Base-by-base conservation (phyloP, 345 rosid genomes). In the Camelina hispida region DNA sequence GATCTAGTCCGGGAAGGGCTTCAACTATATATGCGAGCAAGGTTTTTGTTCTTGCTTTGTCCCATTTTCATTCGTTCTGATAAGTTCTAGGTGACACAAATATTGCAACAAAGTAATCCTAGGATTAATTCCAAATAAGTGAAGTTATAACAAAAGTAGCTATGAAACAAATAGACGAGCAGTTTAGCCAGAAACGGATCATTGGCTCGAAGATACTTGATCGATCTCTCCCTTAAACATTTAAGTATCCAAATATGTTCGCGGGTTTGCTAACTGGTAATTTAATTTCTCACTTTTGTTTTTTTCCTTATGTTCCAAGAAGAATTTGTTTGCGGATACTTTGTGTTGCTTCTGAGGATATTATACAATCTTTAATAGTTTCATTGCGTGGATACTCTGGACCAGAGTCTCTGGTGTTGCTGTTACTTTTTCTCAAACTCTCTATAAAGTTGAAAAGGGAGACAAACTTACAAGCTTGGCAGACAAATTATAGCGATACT, bases 1-100 rank as follows among this genome's bases (percentile, higher is more conserved):
- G 20, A 56, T 56, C 61, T 56, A 28, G 18, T 30, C 4, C 1
- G n/a, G 34, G 30, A 54, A 30, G 22, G 40, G 13, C 20, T 56
- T 57, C 42, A 57, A 57, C 42, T 57, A 57, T 57, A 57, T 57
- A 57, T 15, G 62, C 40, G n/a, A 28, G 62, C 40, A 30, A 28
- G 7, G 56, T 14, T 20, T 20, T 51, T 51, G 55, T 9, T 20
- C 15, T 51, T 51, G 55, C 22, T 20, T n/a, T 20, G 15, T 51
- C 15, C 8, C 1, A 4, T 10, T 20, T 51, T 51, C 20, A 50
- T 50, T 13, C 7, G 15, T 43, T 15, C 2, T 43, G 16, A 43
- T 43, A 50, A 1, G 13, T 18, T 16, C 14, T 20, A 17, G 54
- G 18, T 18, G 12, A 5, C 54, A 50, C 3, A 18, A 50, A 20